Percentiles rank a stretch among this genome's conserved stretches.
Evolutionary conservation across 768 basidiomycete genomes (phyloP).

Genomic region (button mushroom (Agaricus bisporus)): DNA sequence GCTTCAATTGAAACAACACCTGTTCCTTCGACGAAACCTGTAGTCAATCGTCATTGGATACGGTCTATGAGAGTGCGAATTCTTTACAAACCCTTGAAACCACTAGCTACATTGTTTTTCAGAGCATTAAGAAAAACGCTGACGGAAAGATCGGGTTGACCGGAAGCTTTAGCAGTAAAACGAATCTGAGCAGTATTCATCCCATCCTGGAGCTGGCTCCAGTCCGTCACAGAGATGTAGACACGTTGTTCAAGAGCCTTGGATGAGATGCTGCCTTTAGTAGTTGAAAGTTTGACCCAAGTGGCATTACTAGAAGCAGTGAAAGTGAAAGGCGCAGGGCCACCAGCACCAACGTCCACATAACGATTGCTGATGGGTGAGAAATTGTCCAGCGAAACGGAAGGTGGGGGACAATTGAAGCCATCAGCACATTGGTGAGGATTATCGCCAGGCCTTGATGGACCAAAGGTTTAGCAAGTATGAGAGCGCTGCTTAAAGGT

Average conservation of each 20-base stretch:
- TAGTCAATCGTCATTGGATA: background rate
- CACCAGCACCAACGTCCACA: conserved; percentile 58
- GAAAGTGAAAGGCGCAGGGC: conserved; percentile 52
- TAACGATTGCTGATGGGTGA: conserved; percentile 46
- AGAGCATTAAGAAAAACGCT: conserved; percentile 28
- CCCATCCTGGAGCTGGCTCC: conserved; percentile 40
- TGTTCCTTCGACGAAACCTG: conserved; percentile 58
- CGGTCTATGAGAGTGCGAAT: background rate
- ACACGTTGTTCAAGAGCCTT: conserved; percentile 45
- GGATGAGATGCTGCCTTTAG: conserved; percentile 44
- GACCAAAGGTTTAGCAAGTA: background rate
- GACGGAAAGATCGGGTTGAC: conserved; percentile 29
- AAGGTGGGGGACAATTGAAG: conserved; percentile 44
- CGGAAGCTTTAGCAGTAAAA: conserved; percentile 39
- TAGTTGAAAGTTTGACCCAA: conserved; percentile 46
- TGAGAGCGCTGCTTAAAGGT: background rate
- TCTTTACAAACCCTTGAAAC: conserved; percentile 39
- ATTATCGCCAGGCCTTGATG: conserved; percentile 60
- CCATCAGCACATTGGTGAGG: conserved; percentile 44
- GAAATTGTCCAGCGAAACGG: conserved; percentile 51
- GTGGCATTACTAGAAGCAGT: conserved; percentile 39
- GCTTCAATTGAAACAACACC: conserved; percentile 65
- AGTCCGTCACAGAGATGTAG: conserved; percentile 48
- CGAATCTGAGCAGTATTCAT: conserved; percentile 32
- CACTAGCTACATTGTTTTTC: conserved; percentile 31